A percentile compares a stretch with the other conserved stretches of the same genome.
Evolutionary conservation across 2,329 filamentous ascomycete species (phyloP).

Genomic region (Diaporthe amygdali): DNA sequence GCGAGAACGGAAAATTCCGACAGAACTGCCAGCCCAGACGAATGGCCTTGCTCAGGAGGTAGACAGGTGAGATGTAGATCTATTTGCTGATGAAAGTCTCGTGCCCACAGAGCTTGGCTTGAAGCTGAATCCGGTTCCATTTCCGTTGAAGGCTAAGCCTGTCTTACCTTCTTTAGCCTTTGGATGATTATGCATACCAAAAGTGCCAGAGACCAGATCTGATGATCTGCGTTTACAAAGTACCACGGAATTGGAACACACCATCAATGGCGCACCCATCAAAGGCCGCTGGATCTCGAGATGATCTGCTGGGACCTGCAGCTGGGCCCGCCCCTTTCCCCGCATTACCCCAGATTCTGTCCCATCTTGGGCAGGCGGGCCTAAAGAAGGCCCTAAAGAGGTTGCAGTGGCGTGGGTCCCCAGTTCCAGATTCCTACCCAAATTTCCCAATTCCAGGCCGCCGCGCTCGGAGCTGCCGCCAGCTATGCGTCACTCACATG

Average conservation of each 20-base stretch:
- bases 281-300: neutral
- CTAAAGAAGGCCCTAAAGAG: neutral
- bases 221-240: too few relatives aligned
- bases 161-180: too few relatives aligned
- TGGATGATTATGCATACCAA: too few relatives aligned
- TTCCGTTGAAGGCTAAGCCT: too few relatives aligned
- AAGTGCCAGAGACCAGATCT: too few relatives aligned
- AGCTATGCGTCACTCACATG: conserved; percentile 18
- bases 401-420: conserved; percentile 4
- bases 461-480: conserved; percentile 1
- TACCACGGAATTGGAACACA: too few relatives aligned
- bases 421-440: neutral
- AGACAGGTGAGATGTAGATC: too few relatives aligned
- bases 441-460: neutral
- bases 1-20: neutral
- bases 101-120: too few relatives aligned
- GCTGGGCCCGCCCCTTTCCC: neutral
- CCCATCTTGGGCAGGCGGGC: neutral
- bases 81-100: too few relatives aligned
- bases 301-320: conserved; percentile 9
- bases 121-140: too few relatives aligned
- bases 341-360: conserved; percentile 18
- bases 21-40: neutral
- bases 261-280: too few relatives aligned
- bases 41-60: too few relatives aligned